Conservation (phyloP, 2,329 filamentous ascomycete genomes). For the Elsinoe australis region DNA sequence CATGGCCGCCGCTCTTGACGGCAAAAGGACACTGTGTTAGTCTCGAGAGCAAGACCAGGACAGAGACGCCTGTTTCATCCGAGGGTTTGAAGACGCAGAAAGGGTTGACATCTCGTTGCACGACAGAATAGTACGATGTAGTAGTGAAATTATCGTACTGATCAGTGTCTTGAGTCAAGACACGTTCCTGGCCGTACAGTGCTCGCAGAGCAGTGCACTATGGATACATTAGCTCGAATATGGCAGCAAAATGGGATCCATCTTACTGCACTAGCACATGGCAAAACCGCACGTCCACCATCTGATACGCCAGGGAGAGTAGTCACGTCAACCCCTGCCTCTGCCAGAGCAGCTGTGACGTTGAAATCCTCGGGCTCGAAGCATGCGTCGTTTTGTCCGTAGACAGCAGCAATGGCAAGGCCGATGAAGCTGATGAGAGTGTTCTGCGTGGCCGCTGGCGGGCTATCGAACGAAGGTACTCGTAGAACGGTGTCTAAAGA, state of each 20-base stretch:
- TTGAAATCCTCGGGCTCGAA: conserved; percentile 3
- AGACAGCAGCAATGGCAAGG: not conserved
- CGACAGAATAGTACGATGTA: conserved; percentile 1
- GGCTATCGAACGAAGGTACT: too few relatives aligned
- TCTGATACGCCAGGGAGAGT: not conserved
- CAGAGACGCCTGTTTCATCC: not conserved
- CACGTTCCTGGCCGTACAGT: conserved; percentile 1
- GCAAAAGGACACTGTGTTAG: conserved; percentile 23
- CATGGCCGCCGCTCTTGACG: conserved; percentile 27
- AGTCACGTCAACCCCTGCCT: not conserved
- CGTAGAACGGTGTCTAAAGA: too few relatives aligned
- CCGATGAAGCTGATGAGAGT: too few relatives aligned
- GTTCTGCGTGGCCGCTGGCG: too few relatives aligned
- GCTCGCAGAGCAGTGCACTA: conserved; percentile 3
- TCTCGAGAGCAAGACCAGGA: not conserved
- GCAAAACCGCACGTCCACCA: not conserved
- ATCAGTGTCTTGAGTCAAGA: not conserved
- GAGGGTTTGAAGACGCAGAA: conserved; percentile 10
- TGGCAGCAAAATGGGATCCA: not conserved
- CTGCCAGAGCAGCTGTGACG: not conserved
- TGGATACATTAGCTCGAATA: not conserved
- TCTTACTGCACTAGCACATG: conserved; percentile 5
- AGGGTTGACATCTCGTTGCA: conserved; percentile 3
- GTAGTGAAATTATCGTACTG: not conserved
- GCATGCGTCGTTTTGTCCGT: not conserved